These are phyloP conservation scores for Xylaria digitata DNA, from an alignment of 2,329 filamentous ascomycete species.

Conservation along the genomic window DNA sequence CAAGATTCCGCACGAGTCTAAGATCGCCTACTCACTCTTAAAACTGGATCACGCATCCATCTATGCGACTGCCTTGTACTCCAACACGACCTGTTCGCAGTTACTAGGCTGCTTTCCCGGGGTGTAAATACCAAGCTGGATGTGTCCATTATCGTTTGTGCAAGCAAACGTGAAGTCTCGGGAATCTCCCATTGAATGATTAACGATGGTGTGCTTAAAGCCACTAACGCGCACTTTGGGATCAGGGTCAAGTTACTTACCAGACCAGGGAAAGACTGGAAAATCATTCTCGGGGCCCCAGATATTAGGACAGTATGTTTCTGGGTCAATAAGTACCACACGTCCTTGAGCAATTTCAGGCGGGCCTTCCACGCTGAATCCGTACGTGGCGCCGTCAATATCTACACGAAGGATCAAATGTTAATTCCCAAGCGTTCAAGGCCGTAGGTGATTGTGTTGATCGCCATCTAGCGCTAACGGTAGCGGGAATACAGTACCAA, in stretches of 20 bases:
- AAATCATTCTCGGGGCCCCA: not conserved
- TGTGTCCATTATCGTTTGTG: slow-evolving; percentile 10
- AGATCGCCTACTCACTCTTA: no score
- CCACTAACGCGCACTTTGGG: not conserved
- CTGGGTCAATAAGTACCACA: not conserved
- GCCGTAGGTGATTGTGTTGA: not conserved
- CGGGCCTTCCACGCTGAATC: not conserved
- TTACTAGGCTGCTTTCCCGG: not conserved
- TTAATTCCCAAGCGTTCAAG: not conserved
- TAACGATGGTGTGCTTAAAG: not conserved
- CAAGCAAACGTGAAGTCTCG: not conserved
- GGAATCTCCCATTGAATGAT: not conserved
- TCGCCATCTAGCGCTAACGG: no score
- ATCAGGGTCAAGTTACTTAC: slow-evolving; percentile 1
- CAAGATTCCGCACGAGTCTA: no score
- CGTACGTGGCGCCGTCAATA: slow-evolving; percentile 3
- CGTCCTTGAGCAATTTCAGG: not conserved
- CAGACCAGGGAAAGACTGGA: slow-evolving; percentile 4
- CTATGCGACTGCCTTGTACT: slow-evolving; percentile 14
- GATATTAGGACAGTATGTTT: not conserved
- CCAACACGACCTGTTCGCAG: slow-evolving; percentile 21
- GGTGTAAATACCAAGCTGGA: slow-evolving; percentile 17
- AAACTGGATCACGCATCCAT: not conserved
- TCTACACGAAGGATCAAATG: slow-evolving; percentile 1
- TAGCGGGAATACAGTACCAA: not conserved